These are phyloP conservation scores for Apiospora koreana DNA, from an alignment of 2,329 filamentous ascomycete genomes.

Conservation along the genomic window DNA sequence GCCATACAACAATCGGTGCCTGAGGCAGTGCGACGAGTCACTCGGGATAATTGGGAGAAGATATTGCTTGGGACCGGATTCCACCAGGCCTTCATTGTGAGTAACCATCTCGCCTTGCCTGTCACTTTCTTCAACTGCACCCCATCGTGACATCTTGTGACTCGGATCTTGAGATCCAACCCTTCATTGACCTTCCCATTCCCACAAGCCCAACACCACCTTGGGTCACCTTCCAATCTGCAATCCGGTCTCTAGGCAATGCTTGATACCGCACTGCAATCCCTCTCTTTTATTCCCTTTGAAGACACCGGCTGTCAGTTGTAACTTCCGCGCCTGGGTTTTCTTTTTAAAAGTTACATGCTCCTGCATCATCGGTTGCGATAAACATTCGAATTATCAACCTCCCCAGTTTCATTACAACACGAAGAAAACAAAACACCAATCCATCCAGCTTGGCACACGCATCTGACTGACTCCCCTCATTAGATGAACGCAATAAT, in stretches of 20 bases:
- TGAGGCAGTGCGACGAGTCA: conserved; percentile 46
- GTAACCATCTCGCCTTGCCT: conserved; percentile 25
- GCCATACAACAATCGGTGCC: conserved; percentile 43
- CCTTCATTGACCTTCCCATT: background rate
- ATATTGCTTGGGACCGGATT: conserved; percentile 52
- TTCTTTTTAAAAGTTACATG: no score
- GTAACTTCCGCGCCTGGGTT: no score
- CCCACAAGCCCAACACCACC: no score
- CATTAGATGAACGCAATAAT: conserved; percentile 51
- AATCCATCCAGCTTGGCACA: background rate
- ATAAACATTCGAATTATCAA: no score
- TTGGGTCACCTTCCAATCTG: no score
- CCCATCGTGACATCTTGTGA: background rate
- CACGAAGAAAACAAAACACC: no score
- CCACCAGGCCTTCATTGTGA: conserved; percentile 54
- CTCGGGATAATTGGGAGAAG: conserved; percentile 54
- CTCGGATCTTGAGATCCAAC: background rate
- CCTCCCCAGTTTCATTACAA: no score
- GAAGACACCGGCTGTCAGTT: no score
- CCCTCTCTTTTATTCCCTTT: no score
- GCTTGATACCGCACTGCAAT: no score
- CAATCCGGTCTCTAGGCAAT: no score
- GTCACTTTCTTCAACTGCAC: background rate
- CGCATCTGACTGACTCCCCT: conserved; percentile 1
- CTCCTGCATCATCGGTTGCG: no score